Evolutionary conservation across 2,329 filamentous ascomycete species (phyloP), one percentile per base, ranked within the genome.

Genomic region (Aspergillaceae sp.): DNA sequence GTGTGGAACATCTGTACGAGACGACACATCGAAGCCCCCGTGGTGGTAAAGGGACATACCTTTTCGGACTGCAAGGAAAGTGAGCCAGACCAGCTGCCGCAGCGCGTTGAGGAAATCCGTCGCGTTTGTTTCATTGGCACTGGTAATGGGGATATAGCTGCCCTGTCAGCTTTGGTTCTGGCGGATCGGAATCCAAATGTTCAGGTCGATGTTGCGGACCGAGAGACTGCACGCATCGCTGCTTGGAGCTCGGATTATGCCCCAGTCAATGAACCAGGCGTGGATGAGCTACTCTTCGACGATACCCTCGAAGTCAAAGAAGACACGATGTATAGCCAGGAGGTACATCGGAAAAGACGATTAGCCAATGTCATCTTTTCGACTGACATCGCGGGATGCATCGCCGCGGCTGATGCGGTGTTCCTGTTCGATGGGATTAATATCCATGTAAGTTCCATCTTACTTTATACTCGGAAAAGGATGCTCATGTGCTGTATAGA

Each of bases 171-270:
- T 5, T 47, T 58, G 4, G 47, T 61, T 2, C 51, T 62, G 9
- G 60, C 60, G 2, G 50, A 51, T 3, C 52, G 55, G n/a, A 61
- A 61, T 30, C 57, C 58, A 1, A 49, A 53, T 3, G 50, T 62
- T 4, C 52, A 55, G 40, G 58, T 62, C 37, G 53, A 48, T n/a
- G 51, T 62, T 1, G 57, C 57, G 8, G 60, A 62, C 41, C 47
- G 48, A 4, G 53, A 62, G 40, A 46, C 51, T 19, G 45, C 49
- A 6, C 49, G 54, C 7, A 59, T 61, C 32, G 42, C 48, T 4
- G 48, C 53, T 9, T 62, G 60, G 60, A 61, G 60, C 37, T 62
- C 60, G 0, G 50, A 57, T 43, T 50, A 48, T 26, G 45, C 54
- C 29, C 60, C 58, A 0, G 47, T 60, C n/a, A 47, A 51, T n/a